A percentile compares a stretch with the other conserved stretches of the same genome.
phyloP scores from a whole-genome alignment of 768 basidiomycete species.

The Paxillus involutus region DNA sequence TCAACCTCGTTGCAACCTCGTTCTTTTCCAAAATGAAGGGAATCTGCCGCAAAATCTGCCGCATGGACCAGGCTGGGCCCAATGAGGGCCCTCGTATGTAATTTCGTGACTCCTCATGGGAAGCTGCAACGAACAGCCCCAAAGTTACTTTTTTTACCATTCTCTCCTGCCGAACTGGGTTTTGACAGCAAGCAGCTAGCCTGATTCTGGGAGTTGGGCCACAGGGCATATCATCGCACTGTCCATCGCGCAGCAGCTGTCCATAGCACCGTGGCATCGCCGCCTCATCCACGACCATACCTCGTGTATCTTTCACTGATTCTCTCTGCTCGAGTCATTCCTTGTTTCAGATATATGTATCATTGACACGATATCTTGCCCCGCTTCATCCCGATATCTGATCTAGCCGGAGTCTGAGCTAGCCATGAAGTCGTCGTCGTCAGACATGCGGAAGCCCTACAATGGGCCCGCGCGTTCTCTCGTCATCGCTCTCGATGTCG shows the following conservation, averaged over 20 bases:
- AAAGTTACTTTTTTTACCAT: not conserved
- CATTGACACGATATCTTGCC: not conserved
- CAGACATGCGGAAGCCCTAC: conserved; percentile 74
- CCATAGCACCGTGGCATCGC: not conserved
- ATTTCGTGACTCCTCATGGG: conserved; percentile 10
- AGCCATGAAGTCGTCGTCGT: conserved; percentile 50
- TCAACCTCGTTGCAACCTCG: conserved; percentile 16
- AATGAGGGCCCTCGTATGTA: not conserved
- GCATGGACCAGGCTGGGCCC: not conserved
- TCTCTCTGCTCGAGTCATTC: conserved; percentile 7
- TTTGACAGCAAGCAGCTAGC: not conserved
- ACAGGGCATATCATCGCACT: not conserved
- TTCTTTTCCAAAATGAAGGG: conserved; percentile 2
- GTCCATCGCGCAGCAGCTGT: not conserved
- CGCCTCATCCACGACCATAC: not conserved
- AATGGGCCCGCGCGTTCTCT: conserved; percentile 61
- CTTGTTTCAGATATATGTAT: conserved; percentile 10
- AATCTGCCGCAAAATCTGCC: conserved; percentile 1
- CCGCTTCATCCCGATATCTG: not conserved
- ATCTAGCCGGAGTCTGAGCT: conserved; percentile 1
- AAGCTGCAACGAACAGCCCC: not conserved
- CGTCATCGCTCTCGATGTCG: conserved; percentile 78
- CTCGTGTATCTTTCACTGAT: conserved; percentile 10
- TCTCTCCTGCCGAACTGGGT: not conserved
- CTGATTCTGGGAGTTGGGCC: too few species aligned